Evolutionary conservation across 2,329 filamentous ascomycete species (phyloP).

Genomic region (Ophiostoma perfectum): DNA sequence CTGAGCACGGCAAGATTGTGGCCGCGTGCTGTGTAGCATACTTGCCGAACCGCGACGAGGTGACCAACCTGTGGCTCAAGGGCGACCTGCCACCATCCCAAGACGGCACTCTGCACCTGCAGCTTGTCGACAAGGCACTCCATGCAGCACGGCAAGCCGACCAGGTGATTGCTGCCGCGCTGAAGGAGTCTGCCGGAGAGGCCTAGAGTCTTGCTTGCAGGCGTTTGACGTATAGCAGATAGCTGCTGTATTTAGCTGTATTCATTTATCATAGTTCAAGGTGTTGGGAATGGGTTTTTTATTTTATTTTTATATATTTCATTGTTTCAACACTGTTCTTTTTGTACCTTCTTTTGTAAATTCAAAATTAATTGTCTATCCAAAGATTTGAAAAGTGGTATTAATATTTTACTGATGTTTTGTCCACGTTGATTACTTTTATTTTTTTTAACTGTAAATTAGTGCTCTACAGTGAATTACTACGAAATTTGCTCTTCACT

Average conservation of each 20-base stretch:
- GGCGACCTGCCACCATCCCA: slow-evolving; percentile 50
- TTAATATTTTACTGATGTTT: not conserved
- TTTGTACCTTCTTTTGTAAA: not conserved
- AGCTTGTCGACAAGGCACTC: slow-evolving; percentile 40
- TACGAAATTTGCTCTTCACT: too few relatives aligned
- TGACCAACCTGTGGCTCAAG: slow-evolving; percentile 93
- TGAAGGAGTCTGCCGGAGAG: slow-evolving; percentile 35
- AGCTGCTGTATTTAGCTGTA: not conserved
- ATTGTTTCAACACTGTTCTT: too few relatives aligned
- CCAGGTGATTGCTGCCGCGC: slow-evolving; percentile 38
- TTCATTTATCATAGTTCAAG: not conserved
- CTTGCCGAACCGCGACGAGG: slow-evolving; percentile 77
- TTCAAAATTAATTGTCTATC: not conserved
- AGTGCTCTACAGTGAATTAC: too few relatives aligned
- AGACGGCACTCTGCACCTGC: slow-evolving; percentile 38
- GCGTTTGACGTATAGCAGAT: not conserved
- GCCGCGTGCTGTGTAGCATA: slow-evolving; percentile 90
- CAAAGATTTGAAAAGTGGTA: too few relatives aligned
- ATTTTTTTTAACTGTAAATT: too few relatives aligned
- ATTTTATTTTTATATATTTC: not conserved
- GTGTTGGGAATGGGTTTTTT: not conserved
- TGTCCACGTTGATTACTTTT: not conserved
- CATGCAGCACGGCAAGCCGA: slow-evolving; percentile 41
- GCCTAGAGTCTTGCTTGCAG: not conserved
- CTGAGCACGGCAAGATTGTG: slow-evolving; percentile 69